Conservation (phyloP, 305 asterid genomes). For the Fraxinus sp. region DNA sequence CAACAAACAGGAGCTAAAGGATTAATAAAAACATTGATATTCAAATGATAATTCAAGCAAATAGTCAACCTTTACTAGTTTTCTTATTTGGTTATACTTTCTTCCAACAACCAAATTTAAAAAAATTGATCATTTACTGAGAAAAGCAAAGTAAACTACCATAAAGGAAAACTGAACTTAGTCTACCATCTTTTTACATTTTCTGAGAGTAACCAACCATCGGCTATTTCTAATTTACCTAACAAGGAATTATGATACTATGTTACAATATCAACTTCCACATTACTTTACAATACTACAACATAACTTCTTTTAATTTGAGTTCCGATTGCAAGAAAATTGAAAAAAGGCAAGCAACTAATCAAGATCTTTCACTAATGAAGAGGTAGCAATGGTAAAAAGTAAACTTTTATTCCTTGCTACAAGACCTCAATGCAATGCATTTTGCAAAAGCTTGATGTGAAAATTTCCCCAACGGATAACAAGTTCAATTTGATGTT, state of each 20-base stretch:
- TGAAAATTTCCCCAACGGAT: not conserved
- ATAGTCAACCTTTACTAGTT: not conserved
- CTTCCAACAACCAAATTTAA: not conserved
- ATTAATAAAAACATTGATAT: not conserved
- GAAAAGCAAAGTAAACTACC: not conserved
- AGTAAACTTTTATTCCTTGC: not conserved
- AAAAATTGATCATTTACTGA: not conserved
- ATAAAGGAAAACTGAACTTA: not conserved
- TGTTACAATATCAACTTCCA: not conserved
- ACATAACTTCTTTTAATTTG: not conserved
- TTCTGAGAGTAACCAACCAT: not conserved
- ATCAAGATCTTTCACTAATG: not conserved
- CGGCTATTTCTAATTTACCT: not conserved
- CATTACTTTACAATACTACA: not conserved
- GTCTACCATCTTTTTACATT: not conserved
- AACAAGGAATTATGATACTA: not conserved
- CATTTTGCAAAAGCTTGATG: not conserved
- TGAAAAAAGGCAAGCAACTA: not conserved
- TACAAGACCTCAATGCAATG: not conserved
- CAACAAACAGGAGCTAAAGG: conserved; percentile 11
- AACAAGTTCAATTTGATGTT: not conserved
- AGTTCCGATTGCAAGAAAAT: not conserved
- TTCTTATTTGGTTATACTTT: not conserved
- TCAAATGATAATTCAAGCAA: not conserved
- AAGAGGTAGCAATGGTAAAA: not conserved